phyloP scores from a whole-genome alignment of 2,329 filamentous ascomycete genomes.

The Stagonosporopsis rhizophila region DNA sequence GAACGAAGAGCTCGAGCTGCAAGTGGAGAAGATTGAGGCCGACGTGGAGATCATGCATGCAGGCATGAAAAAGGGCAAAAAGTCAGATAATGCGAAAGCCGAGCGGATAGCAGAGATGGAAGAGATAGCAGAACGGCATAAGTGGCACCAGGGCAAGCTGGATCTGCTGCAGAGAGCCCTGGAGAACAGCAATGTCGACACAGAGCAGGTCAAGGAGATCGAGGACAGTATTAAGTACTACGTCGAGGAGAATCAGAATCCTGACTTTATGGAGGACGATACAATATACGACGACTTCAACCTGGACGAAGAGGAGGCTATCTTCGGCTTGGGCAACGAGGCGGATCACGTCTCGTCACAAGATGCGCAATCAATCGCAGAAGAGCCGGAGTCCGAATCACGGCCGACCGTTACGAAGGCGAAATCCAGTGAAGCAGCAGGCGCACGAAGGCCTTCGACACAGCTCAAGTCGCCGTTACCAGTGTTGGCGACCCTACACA shows the following conservation, averaged over 20 bases:
- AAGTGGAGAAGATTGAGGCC: slow-evolving; percentile 91
- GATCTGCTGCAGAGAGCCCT: slow-evolving; percentile 88
- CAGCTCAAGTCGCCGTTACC: slow-evolving; percentile 94
- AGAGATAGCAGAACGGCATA: slow-evolving; percentile 84
- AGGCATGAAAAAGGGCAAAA: slow-evolving; percentile 94
- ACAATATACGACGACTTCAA: slow-evolving; percentile 94
- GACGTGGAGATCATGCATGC: slow-evolving; percentile 86
- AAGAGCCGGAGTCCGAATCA: slow-evolving; percentile 72
- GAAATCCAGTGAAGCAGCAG: slow-evolving; percentile 67
- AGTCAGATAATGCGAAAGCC: slow-evolving; percentile 76
- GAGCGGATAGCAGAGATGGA: slow-evolving; percentile 90
- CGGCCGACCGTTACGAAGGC: slow-evolving; percentile 59
- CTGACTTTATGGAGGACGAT: slow-evolving; percentile 94
- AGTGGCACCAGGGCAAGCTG: slow-evolving; percentile 93
- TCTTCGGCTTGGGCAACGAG: slow-evolving; percentile 80
- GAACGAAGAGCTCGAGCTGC: slow-evolving; percentile 91
- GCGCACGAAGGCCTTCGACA: slow-evolving; percentile 76
- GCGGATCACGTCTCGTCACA: slow-evolving; percentile 92
- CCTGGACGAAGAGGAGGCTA: slow-evolving; percentile 88
- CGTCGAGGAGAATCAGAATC: slow-evolving; percentile 84
- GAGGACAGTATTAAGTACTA: slow-evolving; percentile 96
- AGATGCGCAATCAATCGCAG: slow-evolving; percentile 89
- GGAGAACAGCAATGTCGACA: slow-evolving; percentile 90
- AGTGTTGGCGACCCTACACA: slow-evolving; percentile 88
- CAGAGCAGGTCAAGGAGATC: slow-evolving; percentile 83